Evolutionary conservation across 208 protist genomes (phyloP).

Genomic region (Acanthamoeba healyi): DNA sequence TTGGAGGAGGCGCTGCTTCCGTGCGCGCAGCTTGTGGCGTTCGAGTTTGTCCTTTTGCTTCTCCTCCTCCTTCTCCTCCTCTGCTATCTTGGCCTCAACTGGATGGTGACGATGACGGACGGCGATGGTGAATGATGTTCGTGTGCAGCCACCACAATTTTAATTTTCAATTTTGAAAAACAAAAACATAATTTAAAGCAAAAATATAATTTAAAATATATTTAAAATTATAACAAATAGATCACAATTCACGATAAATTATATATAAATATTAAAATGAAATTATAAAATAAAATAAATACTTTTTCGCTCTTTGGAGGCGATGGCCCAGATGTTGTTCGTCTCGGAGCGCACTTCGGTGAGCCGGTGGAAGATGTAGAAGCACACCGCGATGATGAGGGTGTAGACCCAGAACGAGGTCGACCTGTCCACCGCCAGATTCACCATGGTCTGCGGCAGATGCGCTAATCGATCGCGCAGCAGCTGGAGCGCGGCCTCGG

Average conservation of each 20-base stretch:
- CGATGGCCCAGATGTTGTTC: slow-evolving; percentile 30
- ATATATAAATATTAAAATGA: background rate
- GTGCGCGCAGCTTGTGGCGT: background rate
- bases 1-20: background rate
- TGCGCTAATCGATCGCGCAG: background rate
- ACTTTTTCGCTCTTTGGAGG: slow-evolving; percentile 2
- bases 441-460: background rate
- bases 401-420: background rate
- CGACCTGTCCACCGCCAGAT: background rate
- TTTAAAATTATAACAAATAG: background rate
- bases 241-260: background rate
- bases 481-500: background rate
- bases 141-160: no score
- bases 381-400: background rate
- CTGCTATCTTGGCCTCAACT: background rate
- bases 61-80: slow-evolving; percentile 22
- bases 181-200: no score
- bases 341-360: background rate
- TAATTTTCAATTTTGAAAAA: no score
- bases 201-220: background rate
- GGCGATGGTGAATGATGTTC: no score
- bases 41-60: slow-evolving; percentile 47
- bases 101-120: no score
- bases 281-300: background rate
- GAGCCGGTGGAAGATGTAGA: slow-evolving; percentile 34